These are phyloP conservation scores for Aspergillus sp. DNA, from an alignment of 2,329 filamentous ascomycete species.

Conservation along the genomic window DNA sequence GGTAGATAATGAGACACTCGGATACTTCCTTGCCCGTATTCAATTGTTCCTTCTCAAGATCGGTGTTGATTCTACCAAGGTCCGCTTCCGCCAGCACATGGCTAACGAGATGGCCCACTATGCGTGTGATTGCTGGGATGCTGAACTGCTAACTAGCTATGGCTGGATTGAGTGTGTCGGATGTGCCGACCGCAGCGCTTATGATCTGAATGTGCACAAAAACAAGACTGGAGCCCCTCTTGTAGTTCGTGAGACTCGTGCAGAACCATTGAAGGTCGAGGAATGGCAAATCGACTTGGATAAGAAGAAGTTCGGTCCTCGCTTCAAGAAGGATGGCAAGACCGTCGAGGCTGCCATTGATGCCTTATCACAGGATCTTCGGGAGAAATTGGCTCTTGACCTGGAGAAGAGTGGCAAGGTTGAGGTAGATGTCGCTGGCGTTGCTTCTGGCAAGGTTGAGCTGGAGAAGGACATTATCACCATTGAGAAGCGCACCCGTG, in stretches of 20 bases:
- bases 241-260: constrained; percentile 77
- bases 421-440: constrained; percentile 68
- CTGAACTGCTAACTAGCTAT: constrained; percentile 84
- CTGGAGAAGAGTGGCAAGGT: constrained; percentile 74
- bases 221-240: constrained; percentile 88
- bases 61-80: constrained; percentile 81
- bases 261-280: constrained; percentile 75
- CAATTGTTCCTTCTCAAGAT: constrained; percentile 86
- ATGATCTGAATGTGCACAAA: constrained; percentile 87
- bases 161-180: constrained; percentile 99
- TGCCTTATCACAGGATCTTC: constrained; percentile 73
- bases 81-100: constrained; percentile 98
- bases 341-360: constrained; percentile 77
- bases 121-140: constrained; percentile 96
- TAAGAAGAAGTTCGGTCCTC: constrained; percentile 93
- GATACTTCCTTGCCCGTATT: constrained; percentile 95
- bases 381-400: constrained; percentile 74
- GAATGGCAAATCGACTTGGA: constrained; percentile 87
- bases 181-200: constrained; percentile 92
- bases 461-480: constrained; percentile 75
- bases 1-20: constrained; percentile 96
- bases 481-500: constrained; percentile 79
- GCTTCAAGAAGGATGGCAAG: constrained; percentile 93
- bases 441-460: constrained; percentile 72
- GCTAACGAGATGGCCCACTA: constrained; percentile 89